Evolutionary conservation across 2,329 filamentous ascomycete species (phyloP).

Genomic region (Pseudogymnoascus sp.): DNA sequence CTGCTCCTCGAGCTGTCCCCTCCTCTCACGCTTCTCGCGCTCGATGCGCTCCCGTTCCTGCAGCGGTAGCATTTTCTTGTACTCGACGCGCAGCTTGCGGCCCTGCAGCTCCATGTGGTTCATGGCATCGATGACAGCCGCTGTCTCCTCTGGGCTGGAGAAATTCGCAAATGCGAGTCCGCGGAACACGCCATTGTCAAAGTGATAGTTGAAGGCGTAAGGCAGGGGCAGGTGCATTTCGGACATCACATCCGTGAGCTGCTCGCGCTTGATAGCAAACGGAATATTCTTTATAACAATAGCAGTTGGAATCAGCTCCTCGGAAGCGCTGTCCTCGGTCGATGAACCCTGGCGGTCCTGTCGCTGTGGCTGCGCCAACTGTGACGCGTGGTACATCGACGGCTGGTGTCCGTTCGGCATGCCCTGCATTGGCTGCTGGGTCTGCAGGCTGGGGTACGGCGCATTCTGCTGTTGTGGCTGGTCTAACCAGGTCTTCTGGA

Average conservation of each 20-base stretch:
- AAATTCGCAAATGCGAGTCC: conserved; percentile 98
- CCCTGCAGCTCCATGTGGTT: conserved; percentile 96
- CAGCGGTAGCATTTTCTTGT: conserved; percentile 98
- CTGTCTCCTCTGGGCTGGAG: conserved; percentile 88
- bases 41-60: conserved; percentile 94
- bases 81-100: conserved; percentile 89
- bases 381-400: not conserved
- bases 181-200: conserved; percentile 94
- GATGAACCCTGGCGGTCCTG: not conserved
- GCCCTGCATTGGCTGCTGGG: conserved; percentile 1
- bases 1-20: conserved; percentile 94
- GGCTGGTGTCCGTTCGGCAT: conserved; percentile 1
- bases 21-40: conserved; percentile 89
- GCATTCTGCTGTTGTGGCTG: conserved; percentile 1
- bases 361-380: not conserved
- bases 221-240: conserved; percentile 88
- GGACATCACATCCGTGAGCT: conserved; percentile 86
- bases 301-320: conserved; percentile 93
- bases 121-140: conserved; percentile 83
- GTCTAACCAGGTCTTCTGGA: not conserved
- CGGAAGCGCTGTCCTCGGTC: conserved; percentile 29
- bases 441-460: not conserved
- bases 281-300: conserved; percentile 99
- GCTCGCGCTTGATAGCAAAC: conserved; percentile 96
- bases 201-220: conserved; percentile 99